Evolutionary conservation across 306 rosid species (phyloP), one percentile per base, ranked within the genome.

Genomic region (Cicer cuneatum): DNA sequence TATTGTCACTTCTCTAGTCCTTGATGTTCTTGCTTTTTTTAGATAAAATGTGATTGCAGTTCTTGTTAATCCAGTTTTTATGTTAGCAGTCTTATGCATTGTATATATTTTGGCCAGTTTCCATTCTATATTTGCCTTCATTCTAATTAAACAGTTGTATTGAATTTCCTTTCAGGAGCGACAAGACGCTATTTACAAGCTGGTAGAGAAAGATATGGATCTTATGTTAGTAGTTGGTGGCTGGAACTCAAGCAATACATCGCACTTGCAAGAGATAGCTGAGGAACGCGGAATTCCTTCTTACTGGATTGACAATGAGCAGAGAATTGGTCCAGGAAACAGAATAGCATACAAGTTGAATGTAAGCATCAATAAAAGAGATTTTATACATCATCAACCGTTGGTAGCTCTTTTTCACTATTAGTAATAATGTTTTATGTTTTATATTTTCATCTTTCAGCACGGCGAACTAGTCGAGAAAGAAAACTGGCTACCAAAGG

Each of bases 131-230:
- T 62, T 29, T 7, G 16, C n/a, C 7, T 46, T 73, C 33, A 11
- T 59, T 80, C 68, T 69, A 29, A 61, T 58, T 12, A 58, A 52
- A 56, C 8, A 45, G 18, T 40, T 68, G 46, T 51, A 35, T 56
- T 77, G 24, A 63, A 14, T 51, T 63, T 29, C 58, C 15, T 73
- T 78, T 69, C 87, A 92, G 99, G 99, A 94, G 87, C 87, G 99
- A 48, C 99, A 94, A 89, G 98, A 94, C 84, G 99, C 99, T n/a
- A 94, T 94, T 93, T 92, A 85, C 85, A 90, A 94, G 94, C 87
- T 94, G 35, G 99, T 94, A 60, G 96, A 90, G 80, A 63, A 88
- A 69, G 82, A 89, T 48, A 2, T 94, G 76, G 99, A 94, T 85
- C 96, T 92, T 19, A 84, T 92, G 61, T 80, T 94, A 68, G 99